Conservation (phyloP, 768 basidiomycete genomes). For the Dictyophora rubrovolvata region DNA sequence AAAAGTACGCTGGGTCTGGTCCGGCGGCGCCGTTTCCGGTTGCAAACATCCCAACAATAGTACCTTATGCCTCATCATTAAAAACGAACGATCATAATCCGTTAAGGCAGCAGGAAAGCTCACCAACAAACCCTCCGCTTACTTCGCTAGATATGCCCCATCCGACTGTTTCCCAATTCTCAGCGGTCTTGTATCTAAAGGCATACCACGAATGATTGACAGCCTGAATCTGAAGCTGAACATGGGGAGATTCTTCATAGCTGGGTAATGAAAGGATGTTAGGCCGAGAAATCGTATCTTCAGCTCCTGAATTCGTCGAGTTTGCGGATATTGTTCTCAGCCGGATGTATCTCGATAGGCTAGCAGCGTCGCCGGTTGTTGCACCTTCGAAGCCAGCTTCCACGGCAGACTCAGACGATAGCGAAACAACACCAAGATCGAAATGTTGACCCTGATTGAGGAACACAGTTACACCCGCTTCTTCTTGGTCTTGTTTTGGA, state of each 20-base stretch:
- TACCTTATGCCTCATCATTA: background rate
- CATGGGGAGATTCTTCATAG: background rate
- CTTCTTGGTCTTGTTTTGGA: constrained; percentile 17
- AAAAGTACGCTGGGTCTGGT: constrained; percentile 8
- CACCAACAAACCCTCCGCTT: constrained; percentile 12
- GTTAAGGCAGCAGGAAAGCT: background rate
- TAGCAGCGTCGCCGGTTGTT: background rate
- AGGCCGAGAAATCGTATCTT: constrained; percentile 11
- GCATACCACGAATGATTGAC: constrained; percentile 12
- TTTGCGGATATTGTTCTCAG: constrained; percentile 10
- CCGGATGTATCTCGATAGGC: constrained; percentile 9
- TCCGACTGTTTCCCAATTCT: constrained; percentile 8
- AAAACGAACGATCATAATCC: no score
- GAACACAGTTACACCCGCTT: constrained; percentile 24
- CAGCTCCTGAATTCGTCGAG: constrained; percentile 9
- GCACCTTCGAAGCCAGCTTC: background rate
- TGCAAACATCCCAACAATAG: constrained; percentile 14
- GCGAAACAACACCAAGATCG: constrained; percentile 13
- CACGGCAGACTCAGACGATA: background rate
- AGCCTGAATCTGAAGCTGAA: constrained; percentile 11
- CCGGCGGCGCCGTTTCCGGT: constrained; percentile 11
- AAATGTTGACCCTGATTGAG: constrained; percentile 19
- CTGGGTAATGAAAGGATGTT: constrained; percentile 3
- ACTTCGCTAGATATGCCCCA: constrained; percentile 14
- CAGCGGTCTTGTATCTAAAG: constrained; percentile 7